These are phyloP conservation scores for Calonectria fujianensis DNA, from an alignment of 2,329 filamentous ascomycete species.

Conservation along the genomic window DNA sequence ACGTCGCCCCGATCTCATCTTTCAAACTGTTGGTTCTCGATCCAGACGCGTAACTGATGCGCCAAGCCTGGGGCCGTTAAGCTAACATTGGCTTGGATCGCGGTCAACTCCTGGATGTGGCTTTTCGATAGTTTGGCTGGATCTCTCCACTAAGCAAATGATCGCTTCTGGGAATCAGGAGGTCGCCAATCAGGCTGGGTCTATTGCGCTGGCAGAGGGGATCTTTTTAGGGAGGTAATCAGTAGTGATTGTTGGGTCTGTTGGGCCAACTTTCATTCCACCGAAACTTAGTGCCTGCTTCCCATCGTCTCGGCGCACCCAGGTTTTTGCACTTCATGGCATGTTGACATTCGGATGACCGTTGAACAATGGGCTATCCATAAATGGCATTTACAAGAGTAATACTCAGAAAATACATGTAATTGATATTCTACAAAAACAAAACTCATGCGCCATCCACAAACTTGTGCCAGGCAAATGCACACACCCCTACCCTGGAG, in stretches of 20 bases:
- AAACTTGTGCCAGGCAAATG: no score
- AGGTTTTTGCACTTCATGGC: no score
- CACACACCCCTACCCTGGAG: no score
- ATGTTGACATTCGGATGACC: no score
- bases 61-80: neutral
- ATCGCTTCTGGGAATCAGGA: neutral
- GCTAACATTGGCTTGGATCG: neutral
- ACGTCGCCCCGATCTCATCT: neutral
- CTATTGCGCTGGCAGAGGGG: neutral
- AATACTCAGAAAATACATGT: no score
- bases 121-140: neutral
- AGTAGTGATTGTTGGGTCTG: neutral
- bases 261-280: no score
- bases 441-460: no score
- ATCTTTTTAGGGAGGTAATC: neutral
- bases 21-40: neutral
- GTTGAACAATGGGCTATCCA: no score
- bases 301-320: no score
- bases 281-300: no score
- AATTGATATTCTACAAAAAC: no score
- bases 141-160: neutral
- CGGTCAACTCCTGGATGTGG: neutral
- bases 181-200: neutral
- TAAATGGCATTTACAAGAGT: no score
- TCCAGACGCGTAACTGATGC: neutral